Conservation (phyloP, 768 basidiomycete species). For the Gloeophyllum trabeum region DNA sequence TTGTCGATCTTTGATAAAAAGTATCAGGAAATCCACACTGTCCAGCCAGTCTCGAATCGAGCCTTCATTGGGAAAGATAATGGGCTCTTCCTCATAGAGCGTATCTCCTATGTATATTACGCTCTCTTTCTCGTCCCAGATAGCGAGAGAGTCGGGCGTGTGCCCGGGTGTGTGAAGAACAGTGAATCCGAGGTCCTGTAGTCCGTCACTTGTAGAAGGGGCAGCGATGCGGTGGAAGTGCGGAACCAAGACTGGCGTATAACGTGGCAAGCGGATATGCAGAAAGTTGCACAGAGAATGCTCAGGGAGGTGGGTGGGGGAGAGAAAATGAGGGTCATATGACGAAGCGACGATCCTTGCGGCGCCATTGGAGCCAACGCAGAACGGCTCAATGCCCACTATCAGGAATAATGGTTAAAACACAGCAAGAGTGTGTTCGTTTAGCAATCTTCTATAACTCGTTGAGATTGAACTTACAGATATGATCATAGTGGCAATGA, state of each 20-base stretch:
- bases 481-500: constrained; percentile 51
- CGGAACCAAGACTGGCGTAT: constrained; percentile 32
- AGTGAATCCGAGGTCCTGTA: constrained; percentile 23
- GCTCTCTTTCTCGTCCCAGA: constrained; percentile 35
- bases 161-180: constrained; percentile 49
- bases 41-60: constrained; percentile 39
- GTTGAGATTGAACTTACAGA: constrained; percentile 25
- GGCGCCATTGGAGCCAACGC: constrained; percentile 26
- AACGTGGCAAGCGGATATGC: constrained; percentile 30
- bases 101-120: constrained; percentile 51
- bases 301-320: constrained; percentile 25
- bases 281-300: constrained; percentile 35
- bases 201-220: constrained; percentile 8
- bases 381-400: constrained; percentile 43
- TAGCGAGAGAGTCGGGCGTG: constrained; percentile 45
- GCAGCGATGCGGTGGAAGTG: constrained; percentile 25
- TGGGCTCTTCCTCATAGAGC: constrained; percentile 41
- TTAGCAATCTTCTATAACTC: background rate
- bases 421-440: background rate
- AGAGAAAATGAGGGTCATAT: constrained; percentile 33
- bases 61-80: constrained; percentile 44
- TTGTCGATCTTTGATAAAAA: constrained; percentile 24
- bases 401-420: background rate
- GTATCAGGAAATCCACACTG: constrained; percentile 30
- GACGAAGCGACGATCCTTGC: constrained; percentile 36